Evolutionary conservation across 1,139 yeast species (phyloP), one percentile per base, ranked within the genome.

Genomic region (Geotrichum citri-aurantii): DNA sequence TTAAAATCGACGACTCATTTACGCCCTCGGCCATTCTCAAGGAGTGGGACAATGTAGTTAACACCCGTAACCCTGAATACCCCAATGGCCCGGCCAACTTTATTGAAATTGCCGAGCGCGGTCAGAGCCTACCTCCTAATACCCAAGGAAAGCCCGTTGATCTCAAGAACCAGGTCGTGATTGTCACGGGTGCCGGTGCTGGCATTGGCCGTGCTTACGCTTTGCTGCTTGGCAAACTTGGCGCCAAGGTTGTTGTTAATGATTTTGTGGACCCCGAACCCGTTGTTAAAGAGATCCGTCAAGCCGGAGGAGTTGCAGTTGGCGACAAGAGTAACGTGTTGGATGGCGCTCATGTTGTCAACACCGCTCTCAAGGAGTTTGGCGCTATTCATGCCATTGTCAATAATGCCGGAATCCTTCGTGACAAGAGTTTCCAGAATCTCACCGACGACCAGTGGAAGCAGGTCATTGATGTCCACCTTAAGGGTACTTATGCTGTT

Each of bases 131-230:
- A 29, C 79, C 85, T n/a, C 64, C 76, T 26, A 78, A 80, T 64
- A 76, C 79, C 51, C 87, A 86, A 68, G 87, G 86, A 67, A 79
- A 78, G 50, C 61, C 65, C 3, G 81, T 84, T 49, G 81, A 89
- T 49, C 77, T 92, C 73, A 85, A 84, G 71, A 91, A 79, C 67
- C 88, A 87, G 75, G 97, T 92, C 61, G 97, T 90, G 55, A 81
- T 93, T 64, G 84, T 93, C 60, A 93, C 98, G 48, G 99, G 99
- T 67, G 95, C 97, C 56, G 98, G 97, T 67, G 87, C 90, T 60
- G 99, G 99, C 61, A 81, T 93, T 67, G 99, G 99, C 65, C 84
- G 86, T 71, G 89, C 92, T 63, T 95, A 93, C 74, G 96, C 98
- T 23, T 75, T 83, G 60, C 80, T 83, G 73, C 85, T 88, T 70